A percentile compares a stretch with the other conserved stretches of the same genome.
Evolutionary conservation across 495 filamentous ascomycete species (phyloP).

Genomic region (Cryomyces minteri): DNA sequence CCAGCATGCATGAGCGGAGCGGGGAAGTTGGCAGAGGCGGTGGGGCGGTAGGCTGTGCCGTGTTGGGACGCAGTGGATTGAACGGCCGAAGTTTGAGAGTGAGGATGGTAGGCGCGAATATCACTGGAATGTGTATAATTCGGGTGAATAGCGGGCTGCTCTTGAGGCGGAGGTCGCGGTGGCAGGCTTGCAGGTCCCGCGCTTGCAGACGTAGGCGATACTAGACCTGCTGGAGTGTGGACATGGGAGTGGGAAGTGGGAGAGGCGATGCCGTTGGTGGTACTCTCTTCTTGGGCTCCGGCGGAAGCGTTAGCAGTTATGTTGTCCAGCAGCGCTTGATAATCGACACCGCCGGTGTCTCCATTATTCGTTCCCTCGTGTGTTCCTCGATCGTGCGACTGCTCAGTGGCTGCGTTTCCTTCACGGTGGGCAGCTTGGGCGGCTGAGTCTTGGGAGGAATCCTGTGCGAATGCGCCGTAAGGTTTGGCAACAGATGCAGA

Average conservation of each 20-base stretch:
- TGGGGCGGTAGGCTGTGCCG: slow-evolving; percentile 11
- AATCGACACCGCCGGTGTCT: slow-evolving; percentile 13
- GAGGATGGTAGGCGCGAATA: slow-evolving; percentile 37
- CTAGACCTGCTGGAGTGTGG: slow-evolving; percentile 4
- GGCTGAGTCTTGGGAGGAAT: too few species aligned
- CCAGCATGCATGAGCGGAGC: slow-evolving; percentile 28
- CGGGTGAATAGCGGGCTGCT: slow-evolving; percentile 37
- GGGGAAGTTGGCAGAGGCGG: slow-evolving; percentile 3
- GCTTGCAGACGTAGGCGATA: slow-evolving; percentile 22
- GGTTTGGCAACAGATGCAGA: too few species aligned
- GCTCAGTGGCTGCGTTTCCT: background rate
- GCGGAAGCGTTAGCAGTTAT: slow-evolving; percentile 12
- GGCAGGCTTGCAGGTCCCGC: slow-evolving; percentile 31
- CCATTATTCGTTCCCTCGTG: background rate
- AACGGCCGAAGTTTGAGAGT: slow-evolving; percentile 24
- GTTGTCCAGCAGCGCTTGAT: slow-evolving; percentile 23
- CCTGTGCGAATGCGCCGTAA: too few species aligned
- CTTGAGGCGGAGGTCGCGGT: slow-evolving; percentile 33
- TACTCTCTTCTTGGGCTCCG: slow-evolving; percentile 1
- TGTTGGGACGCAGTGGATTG: slow-evolving; percentile 17
- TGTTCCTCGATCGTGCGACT: background rate
- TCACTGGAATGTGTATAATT: slow-evolving; percentile 37
- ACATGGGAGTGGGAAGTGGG: slow-evolving; percentile 1
- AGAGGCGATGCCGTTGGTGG: slow-evolving; percentile 3
- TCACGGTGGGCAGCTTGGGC: too few species aligned